Evolutionary conservation across 106 monocot species (phyloP).

Genomic region (Apostasia shenzhenica): DNA sequence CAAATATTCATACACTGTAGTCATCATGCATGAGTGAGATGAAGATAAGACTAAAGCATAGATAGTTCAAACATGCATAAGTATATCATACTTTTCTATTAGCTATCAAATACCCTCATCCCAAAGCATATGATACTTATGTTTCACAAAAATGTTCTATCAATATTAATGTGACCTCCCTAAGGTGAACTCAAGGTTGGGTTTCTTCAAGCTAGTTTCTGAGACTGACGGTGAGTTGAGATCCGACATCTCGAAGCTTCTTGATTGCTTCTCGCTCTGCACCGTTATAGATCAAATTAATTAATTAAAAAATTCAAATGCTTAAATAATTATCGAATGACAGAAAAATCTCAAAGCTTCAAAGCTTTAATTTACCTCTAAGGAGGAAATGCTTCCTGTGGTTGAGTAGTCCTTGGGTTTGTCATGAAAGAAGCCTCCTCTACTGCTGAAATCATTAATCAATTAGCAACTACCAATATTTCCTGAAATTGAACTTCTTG

Average conservation of each 20-base stretch:
- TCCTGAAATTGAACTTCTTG: no score
- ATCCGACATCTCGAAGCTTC: constrained; percentile 21
- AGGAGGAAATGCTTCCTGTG: constrained; percentile 6
- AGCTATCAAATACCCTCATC: no score
- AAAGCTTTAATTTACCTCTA: constrained; percentile 1
- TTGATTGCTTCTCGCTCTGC: constrained; percentile 28
- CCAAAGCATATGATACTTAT: no score
- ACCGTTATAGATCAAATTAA: neutral
- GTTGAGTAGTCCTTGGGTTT: constrained; percentile 2
- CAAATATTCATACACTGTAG: no score
- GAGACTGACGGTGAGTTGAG: constrained; percentile 42
- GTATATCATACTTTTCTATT: no score
- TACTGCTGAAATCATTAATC: neutral
- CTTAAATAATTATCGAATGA: neutral
- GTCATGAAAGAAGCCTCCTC: constrained; percentile 2
- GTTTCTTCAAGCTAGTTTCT: constrained; percentile 30
- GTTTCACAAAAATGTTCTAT: no score
- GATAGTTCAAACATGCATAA: no score
- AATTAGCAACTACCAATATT: no score
- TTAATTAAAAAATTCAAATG: neutral
- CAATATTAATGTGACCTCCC: constrained; percentile 24
- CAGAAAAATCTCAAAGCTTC: neutral
- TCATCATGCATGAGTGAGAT: no score
- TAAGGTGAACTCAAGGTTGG: constrained; percentile 60
- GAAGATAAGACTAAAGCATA: no score